Evolutionary conservation across 2,329 filamentous ascomycete genomes (phyloP).

Genomic region (Colletotrichum magnum): DNA sequence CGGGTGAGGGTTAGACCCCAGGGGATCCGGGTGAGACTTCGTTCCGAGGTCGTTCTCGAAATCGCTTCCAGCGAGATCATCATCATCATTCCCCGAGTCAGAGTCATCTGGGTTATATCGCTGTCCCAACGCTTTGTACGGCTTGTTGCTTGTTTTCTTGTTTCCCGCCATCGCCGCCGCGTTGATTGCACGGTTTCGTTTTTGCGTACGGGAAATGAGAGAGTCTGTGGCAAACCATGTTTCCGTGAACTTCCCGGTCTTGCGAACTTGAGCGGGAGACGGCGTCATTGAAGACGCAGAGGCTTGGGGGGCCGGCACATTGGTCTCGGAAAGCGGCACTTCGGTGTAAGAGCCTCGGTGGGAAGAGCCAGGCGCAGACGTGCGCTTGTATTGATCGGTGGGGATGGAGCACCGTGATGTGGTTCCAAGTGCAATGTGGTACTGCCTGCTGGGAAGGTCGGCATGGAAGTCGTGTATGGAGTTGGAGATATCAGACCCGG

Average conservation of each 20-base stretch:
- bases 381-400: constrained; percentile 62
- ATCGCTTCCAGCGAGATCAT: constrained; percentile 44
- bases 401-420: constrained; percentile 60
- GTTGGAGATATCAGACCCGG: constrained; percentile 71
- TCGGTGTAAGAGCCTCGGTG: constrained; percentile 64
- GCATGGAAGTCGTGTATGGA: constrained; percentile 67
- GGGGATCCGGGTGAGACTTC: constrained; percentile 63
- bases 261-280: constrained; percentile 50
- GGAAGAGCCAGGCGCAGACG: constrained; percentile 56
- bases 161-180: constrained; percentile 51
- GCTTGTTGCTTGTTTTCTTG: constrained; percentile 47
- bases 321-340: constrained; percentile 60
- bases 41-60: constrained; percentile 43
- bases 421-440: constrained; percentile 62
- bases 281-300: constrained; percentile 37
- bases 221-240: constrained; percentile 69
- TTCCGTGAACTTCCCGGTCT: constrained; percentile 64
- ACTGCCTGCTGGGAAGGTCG: constrained; percentile 69
- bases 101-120: constrained; percentile 59
- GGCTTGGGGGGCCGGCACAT: constrained; percentile 16
- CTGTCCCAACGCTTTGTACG: constrained; percentile 64
- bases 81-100: constrained; percentile 56
- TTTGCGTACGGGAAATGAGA: constrained; percentile 67
- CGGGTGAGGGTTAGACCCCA: constrained; percentile 63
- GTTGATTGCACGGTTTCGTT: constrained; percentile 62